Percentiles rank a stretch among this genome's conserved stretches.
Conservation (phyloP, 257 asterid species). For the Marsdenia floribunda region DNA sequence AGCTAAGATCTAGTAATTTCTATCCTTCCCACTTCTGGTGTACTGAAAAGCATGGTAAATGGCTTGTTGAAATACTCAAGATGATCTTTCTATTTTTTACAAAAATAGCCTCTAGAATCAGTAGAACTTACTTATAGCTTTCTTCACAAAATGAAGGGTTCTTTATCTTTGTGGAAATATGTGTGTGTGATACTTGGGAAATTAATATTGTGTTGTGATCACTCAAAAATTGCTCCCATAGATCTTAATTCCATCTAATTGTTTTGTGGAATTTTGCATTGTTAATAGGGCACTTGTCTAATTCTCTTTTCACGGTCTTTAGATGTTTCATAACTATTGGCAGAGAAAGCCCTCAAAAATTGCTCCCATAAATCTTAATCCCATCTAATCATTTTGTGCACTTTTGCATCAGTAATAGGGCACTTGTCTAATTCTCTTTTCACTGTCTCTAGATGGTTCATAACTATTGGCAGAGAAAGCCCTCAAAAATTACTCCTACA, state of each 20-base stretch:
- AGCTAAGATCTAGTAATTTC: not conserved
- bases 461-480: too few relatives aligned
- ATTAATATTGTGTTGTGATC: not conserved
- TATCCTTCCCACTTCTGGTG: not conserved
- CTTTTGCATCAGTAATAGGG: not conserved
- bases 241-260: not conserved
- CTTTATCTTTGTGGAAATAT: not conserved
- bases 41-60: too few relatives aligned
- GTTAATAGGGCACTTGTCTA: not conserved
- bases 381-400: not conserved
- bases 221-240: not conserved
- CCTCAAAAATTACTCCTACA: not conserved
- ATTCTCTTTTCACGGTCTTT: not conserved
- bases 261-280: not conserved
- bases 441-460: slow-evolving; percentile 15
- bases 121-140: not conserved
- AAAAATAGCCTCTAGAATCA: not conserved
- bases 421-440: slow-evolving; percentile 1
- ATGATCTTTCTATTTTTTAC: not conserved
- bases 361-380: not conserved
- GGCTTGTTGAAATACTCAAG: not conserved
- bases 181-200: not conserved
- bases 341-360: too few relatives aligned
- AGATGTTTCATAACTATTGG: too few relatives aligned
- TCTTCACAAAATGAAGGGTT: not conserved